Base-by-base conservation (phyloP, 768 basidiomycete genomes). In the Phaeotremella fagi region DNA sequence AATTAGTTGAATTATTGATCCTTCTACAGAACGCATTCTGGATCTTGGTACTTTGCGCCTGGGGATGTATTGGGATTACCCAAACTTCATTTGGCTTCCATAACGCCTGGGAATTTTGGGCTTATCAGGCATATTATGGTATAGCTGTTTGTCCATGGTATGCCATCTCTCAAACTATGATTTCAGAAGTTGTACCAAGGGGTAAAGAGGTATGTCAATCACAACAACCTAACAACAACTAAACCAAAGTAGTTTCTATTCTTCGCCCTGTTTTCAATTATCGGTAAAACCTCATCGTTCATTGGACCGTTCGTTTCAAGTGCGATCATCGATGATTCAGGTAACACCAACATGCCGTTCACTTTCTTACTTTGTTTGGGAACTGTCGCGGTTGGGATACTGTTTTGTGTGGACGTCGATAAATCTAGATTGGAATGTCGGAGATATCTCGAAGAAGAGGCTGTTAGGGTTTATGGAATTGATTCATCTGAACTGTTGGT, bases 101-200 rank as follows among this genome's bases (percentile, higher is more conserved):
- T 72, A 84, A 88, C 64, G 81, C 83, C 54, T 88, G 86, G 86
- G 87, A 88, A 70, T 90, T 90, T 75, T 92, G 88, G 87, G 61
- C 45, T 75, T 65, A 51, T 15, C 36, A 38, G 48, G 60, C 61
- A 5, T 60, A 54, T 42, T 62, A 57, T 24, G 54, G 56, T 24
- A 57, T 22, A 55, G 85, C 85, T 84, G 83, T 82, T 3, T 90
- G 89, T 75, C 88, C 88, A 0, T 91, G 88, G 75, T 90, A 87
- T 67, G 86, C 89, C 0, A 88, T 85, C 68, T 83, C 87, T 2
- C 70, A 73, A 63, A 68, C 72, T 5, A 71, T 73, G 67, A 72
- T 75, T 26, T 62, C 64, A 0, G 89, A 91, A 71, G 80, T 92
- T 11, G 83, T 85, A 4, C 88, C 88, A 12, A 85, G 87, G 1